These are phyloP conservation scores for Bonnemaisonia californica DNA, from an alignment of 31 red algal species.

Conservation along the genomic window DNA sequence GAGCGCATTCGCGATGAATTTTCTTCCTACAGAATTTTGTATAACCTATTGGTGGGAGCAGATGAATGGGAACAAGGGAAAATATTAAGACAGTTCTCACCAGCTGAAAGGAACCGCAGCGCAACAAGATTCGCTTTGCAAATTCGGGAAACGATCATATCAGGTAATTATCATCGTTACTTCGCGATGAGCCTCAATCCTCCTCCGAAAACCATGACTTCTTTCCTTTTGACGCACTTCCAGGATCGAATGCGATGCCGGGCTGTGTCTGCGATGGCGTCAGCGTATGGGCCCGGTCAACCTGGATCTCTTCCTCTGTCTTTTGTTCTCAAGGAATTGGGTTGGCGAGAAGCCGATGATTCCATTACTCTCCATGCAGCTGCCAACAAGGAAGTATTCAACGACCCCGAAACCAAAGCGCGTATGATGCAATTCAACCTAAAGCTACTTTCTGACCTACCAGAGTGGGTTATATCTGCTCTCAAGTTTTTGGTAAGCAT, in stretches of 20 bases:
- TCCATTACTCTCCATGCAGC: neutral
- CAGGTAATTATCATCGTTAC: slow-evolving; percentile 58
- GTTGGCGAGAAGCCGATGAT: slow-evolving; percentile 6
- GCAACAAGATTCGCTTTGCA: slow-evolving; percentile 46
- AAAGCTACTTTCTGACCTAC: neutral
- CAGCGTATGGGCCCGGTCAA: slow-evolving; percentile 50
- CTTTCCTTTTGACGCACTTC: slow-evolving; percentile 45
- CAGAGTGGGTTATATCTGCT: slow-evolving; percentile 14
- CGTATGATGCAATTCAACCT: slow-evolving; percentile 2
- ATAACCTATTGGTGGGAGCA: slow-evolving; percentile 64
- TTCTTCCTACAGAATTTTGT: slow-evolving; percentile 73
- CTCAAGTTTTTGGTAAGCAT: slow-evolving; percentile 34
- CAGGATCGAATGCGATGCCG: slow-evolving; percentile 45
- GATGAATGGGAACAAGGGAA: slow-evolving; percentile 61
- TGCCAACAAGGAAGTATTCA: neutral
- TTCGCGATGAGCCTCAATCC: slow-evolving; percentile 41
- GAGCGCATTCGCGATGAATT: slow-evolving; percentile 69
- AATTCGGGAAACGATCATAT: slow-evolving; percentile 38
- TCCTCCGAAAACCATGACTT: slow-evolving; percentile 52
- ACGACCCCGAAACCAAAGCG: neutral
- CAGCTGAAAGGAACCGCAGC: slow-evolving; percentile 30
- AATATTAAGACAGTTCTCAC: slow-evolving; percentile 37
- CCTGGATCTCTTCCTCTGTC: slow-evolving; percentile 31
- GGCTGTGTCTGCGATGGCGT: slow-evolving; percentile 43
- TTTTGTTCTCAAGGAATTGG: slow-evolving; percentile 36